Conservation (phyloP, 768 basidiomycete species). For the Mycena latifolia region DNA sequence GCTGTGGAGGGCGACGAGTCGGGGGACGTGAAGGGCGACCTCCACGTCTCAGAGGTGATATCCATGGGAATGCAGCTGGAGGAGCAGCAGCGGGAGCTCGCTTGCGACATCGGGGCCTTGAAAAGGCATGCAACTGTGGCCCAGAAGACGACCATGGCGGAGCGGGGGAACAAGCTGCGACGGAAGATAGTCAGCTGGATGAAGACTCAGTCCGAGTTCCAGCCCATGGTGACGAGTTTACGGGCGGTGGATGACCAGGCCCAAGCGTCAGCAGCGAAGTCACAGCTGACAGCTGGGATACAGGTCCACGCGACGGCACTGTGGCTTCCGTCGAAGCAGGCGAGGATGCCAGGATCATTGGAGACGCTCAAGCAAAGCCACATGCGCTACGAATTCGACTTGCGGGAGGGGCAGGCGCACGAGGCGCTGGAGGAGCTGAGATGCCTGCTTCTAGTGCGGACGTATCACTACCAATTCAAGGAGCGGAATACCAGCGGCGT, state of each 20-base stretch:
- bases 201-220: too few species aligned
- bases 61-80: slow-evolving; percentile 12
- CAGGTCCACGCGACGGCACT: too few species aligned
- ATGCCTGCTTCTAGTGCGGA: background rate
- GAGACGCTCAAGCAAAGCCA: background rate
- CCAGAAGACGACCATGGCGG: too few species aligned
- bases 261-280: too few species aligned
- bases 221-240: too few species aligned
- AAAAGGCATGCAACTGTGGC: too few species aligned
- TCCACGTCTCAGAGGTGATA: background rate
- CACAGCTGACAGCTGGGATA: too few species aligned
- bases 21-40: background rate
- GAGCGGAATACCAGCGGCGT: background rate
- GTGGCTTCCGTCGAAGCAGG: slow-evolving; percentile 1
- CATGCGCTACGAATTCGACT: background rate
- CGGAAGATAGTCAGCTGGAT: too few species aligned
- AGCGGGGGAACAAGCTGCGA: too few species aligned
- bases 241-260: too few species aligned
- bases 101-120: too few species aligned
- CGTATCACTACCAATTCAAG: background rate
- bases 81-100: background rate
- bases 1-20: background rate
- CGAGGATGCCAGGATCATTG: background rate
- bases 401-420: background rate
- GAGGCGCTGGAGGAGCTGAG: background rate